Conservation (phyloP, 2,329 filamentous ascomycete genomes). For the Colletotrichum magnum region DNA sequence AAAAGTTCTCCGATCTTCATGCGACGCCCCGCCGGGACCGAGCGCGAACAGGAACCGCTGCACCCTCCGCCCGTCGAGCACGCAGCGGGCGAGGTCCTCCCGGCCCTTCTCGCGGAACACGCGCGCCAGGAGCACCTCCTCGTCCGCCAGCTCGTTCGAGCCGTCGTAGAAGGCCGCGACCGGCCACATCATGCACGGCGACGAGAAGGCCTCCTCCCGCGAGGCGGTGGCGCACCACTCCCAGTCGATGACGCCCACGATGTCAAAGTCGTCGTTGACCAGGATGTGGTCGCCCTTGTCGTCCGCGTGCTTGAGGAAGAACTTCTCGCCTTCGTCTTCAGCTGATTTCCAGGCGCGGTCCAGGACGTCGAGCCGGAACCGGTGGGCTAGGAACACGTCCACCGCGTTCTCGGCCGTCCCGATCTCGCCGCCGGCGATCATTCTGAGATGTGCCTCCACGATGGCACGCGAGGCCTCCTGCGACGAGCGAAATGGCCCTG, state of each 20-base stretch:
- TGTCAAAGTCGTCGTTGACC: conserved; percentile 59
- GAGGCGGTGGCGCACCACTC: background rate
- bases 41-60: background rate
- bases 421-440: background rate
- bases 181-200: background rate
- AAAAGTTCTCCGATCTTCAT: too few relatives aligned
- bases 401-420: background rate
- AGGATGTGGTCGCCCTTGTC: conserved; percentile 66
- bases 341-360: background rate
- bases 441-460: background rate
- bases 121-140: background rate
- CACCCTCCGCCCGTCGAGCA: background rate
- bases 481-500: conserved; percentile 1
- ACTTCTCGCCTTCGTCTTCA: conserved; percentile 47
- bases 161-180: background rate
- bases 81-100: background rate
- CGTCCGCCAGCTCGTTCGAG: background rate
- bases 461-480: background rate
- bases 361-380: background rate
- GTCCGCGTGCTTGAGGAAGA: conserved; percentile 62
- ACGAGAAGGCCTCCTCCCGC: background rate
- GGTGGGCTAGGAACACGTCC: background rate
- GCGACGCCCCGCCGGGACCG: too few relatives aligned
- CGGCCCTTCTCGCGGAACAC: background rate
- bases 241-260: conserved; percentile 51